Conservation (phyloP, 805 yeast genomes). For the Yamadazyma scolyti region DNA sequence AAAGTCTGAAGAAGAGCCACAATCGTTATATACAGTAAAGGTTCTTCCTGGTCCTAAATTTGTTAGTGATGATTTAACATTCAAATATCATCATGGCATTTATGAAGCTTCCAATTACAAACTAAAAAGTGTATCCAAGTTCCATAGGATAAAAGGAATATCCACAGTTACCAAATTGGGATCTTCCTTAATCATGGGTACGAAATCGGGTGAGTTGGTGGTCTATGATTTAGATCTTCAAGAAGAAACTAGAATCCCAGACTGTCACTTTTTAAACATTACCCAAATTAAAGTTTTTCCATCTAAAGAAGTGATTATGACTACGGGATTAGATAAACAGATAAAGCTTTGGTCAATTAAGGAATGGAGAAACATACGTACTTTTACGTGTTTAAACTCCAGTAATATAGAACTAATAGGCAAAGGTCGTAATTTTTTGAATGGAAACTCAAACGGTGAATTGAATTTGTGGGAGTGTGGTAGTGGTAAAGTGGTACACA, state of each 20-base stretch:
- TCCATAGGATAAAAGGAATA: constrained; percentile 3
- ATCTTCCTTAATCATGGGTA: constrained; percentile 11
- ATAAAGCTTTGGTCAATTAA: constrained; percentile 58
- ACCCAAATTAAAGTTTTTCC: constrained; percentile 52
- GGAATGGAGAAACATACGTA: constrained; percentile 42
- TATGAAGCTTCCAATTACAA: constrained; percentile 3
- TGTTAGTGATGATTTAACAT: constrained; percentile 1
- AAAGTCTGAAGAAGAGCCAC: constrained; percentile 13
- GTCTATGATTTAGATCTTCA: constrained; percentile 8
- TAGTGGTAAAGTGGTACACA: constrained; percentile 41
- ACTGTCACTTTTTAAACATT: constrained; percentile 53
- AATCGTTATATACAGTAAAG: constrained; percentile 2
- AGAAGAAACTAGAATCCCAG: constrained; percentile 7
- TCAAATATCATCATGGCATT: not conserved
- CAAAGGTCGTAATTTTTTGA: constrained; percentile 63
- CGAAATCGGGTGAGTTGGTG: constrained; percentile 10
- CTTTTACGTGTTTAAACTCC: constrained; percentile 49
- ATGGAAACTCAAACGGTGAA: constrained; percentile 46
- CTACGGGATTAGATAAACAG: constrained; percentile 56
- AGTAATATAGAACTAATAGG: constrained; percentile 46
- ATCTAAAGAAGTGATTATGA: constrained; percentile 56
- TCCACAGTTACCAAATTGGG: constrained; percentile 7
- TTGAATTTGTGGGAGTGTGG: constrained; percentile 71
- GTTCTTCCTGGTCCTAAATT: constrained; percentile 2
- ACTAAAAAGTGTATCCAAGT: constrained; percentile 3